These are phyloP conservation scores for Morella rubra DNA, from an alignment of 306 rosid genomes.

Conservation along the genomic window DNA sequence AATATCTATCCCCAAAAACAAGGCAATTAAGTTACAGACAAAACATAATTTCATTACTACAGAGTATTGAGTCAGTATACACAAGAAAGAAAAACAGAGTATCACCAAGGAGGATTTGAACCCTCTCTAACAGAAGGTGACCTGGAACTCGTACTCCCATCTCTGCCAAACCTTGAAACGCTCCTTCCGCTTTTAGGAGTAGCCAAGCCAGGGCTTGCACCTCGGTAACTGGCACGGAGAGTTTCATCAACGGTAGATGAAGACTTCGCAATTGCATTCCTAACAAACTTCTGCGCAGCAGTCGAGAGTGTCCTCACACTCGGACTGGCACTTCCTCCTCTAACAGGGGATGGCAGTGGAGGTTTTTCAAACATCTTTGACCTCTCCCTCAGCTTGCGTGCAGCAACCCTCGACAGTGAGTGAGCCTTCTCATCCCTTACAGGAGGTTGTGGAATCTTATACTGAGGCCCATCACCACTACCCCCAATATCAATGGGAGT, in stretches of 20 bases:
- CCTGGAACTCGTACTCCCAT: conserved; percentile 63
- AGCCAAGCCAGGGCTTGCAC: conserved; percentile 67
- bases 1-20: background rate
- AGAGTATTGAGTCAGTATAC: conserved; percentile 18
- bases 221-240: conserved; percentile 94
- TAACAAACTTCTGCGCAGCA: conserved; percentile 94
- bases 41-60: conserved; percentile 9
- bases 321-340: conserved; percentile 94
- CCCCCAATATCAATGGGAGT: conserved; percentile 82
- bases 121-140: conserved; percentile 86
- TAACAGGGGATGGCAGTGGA: conserved; percentile 76
- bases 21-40: conserved; percentile 21
- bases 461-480: conserved; percentile 86
- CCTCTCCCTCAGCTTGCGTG: conserved; percentile 79
- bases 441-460: conserved; percentile 68
- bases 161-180: conserved; percentile 73
- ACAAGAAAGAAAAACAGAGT: conserved; percentile 20
- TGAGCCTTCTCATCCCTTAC: conserved; percentile 90
- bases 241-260: conserved; percentile 84
- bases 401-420: conserved; percentile 87
- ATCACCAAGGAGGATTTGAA: conserved; percentile 81
- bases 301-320: conserved; percentile 77
- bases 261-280: conserved; percentile 83
- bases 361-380: conserved; percentile 86
- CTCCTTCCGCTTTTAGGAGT: conserved; percentile 84